Percentiles rank a stretch among this genome's conserved stretches.
Conservation (phyloP, 192 early-diverging fungal species). For the Borealophlyctis nickersoniae region DNA sequence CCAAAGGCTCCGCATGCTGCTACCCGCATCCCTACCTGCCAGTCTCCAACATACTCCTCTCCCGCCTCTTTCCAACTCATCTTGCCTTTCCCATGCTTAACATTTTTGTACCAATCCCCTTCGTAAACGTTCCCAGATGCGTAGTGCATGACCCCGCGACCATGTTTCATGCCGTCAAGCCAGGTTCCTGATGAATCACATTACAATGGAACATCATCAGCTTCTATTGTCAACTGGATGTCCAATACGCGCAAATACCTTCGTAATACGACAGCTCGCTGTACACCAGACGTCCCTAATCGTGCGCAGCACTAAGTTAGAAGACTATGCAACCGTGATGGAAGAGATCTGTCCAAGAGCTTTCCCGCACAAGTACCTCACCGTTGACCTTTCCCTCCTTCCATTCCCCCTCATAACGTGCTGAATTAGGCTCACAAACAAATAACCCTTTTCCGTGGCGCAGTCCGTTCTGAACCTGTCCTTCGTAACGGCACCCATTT, state of each 20-base stretch:
- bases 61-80: constrained; percentile 48
- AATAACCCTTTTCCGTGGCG: constrained; percentile 44
- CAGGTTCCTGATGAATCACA: constrained; percentile 31
- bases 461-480: constrained; percentile 43
- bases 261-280: constrained; percentile 30
- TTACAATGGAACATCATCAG: too few species aligned
- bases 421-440: constrained; percentile 10
- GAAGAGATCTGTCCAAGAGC: neutral
- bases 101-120: constrained; percentile 48
- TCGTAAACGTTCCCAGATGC: constrained; percentile 52
- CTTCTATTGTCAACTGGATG: too few species aligned
- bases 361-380: constrained; percentile 16
- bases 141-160: constrained; percentile 49
- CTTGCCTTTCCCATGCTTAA: constrained; percentile 44
- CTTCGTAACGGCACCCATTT: constrained; percentile 42
- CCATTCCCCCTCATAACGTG: constrained; percentile 47
- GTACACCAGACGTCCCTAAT: constrained; percentile 34
- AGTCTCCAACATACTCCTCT: constrained; percentile 49
- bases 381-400: constrained; percentile 41
- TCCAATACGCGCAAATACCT: too few species aligned
- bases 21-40: constrained; percentile 46
- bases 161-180: constrained; percentile 43
- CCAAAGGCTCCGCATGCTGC: neutral
- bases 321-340: neutral
- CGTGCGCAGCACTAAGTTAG: constrained; percentile 7